Evolutionary conservation across 805 yeast species (phyloP).

Genomic region (Komagataella mondaviorum): DNA sequence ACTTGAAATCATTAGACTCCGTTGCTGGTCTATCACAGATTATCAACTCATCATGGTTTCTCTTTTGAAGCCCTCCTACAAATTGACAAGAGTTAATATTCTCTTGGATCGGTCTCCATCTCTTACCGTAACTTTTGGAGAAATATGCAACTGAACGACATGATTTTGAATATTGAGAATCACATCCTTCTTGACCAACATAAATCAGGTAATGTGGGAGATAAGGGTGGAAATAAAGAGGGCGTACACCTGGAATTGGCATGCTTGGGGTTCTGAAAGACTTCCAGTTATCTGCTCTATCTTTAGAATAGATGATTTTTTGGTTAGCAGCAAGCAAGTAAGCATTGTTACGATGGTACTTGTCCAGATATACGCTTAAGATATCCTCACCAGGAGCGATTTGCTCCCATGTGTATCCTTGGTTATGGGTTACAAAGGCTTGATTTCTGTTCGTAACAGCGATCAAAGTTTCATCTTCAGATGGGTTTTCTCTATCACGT

Average conservation of each 20-base stretch:
- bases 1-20: constrained; percentile 17
- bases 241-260: constrained; percentile 24
- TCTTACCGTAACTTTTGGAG: constrained; percentile 53
- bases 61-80: constrained; percentile 32
- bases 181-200: constrained; percentile 52
- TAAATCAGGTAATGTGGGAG: constrained; percentile 52
- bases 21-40: constrained; percentile 40
- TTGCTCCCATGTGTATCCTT: constrained; percentile 41
- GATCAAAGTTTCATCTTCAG: constrained; percentile 50
- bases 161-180: constrained; percentile 20
- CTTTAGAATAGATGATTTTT: constrained; percentile 42
- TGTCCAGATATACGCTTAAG: constrained; percentile 41
- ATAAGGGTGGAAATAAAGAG: constrained; percentile 52
- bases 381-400: constrained; percentile 33
- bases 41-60: constrained; percentile 34
- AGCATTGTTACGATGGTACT: constrained; percentile 37
- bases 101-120: constrained; percentile 43
- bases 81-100: constrained; percentile 54
- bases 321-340: constrained; percentile 34
- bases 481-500: constrained; percentile 23
- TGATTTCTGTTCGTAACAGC: constrained; percentile 39
- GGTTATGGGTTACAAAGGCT: constrained; percentile 58
- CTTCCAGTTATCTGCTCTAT: constrained; percentile 53
- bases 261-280: constrained; percentile 39
- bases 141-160: constrained; percentile 50